phyloP scores from a whole-genome alignment of 2,329 filamentous ascomycete genomes.

The Diplodia scrobiculata region DNA sequence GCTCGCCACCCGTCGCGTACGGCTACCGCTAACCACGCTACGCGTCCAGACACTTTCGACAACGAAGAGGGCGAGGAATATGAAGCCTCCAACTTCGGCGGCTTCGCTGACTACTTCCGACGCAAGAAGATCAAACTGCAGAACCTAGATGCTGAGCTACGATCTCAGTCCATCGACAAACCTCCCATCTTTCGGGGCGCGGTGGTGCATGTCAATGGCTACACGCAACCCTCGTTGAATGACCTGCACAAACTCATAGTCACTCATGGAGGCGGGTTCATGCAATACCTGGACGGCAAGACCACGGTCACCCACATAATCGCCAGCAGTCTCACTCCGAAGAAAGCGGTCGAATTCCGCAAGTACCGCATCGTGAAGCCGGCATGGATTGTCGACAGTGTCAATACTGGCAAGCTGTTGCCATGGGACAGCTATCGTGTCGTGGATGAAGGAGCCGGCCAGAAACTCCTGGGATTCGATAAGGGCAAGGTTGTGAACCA shows the following conservation, averaged over 20 bases:
- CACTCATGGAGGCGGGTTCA: constrained; percentile 87
- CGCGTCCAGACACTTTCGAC: constrained; percentile 65
- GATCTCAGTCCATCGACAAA: constrained; percentile 67
- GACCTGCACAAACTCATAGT: constrained; percentile 88
- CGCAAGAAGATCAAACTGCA: constrained; percentile 97
- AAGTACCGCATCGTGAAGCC: constrained; percentile 92
- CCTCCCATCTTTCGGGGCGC: constrained; percentile 88
- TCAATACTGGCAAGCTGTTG: constrained; percentile 75
- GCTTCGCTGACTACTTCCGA: constrained; percentile 87
- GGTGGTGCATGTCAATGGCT: constrained; percentile 90
- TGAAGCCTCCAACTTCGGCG: constrained; percentile 79
- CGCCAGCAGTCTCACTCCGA: constrained; percentile 83
- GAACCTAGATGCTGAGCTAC: constrained; percentile 83
- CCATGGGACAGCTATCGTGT: constrained; percentile 86
- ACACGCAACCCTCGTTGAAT: constrained; percentile 89
- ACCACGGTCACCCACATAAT: constrained; percentile 96
- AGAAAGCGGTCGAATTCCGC: constrained; percentile 86
- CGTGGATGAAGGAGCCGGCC: constrained; percentile 78
- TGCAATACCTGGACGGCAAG: constrained; percentile 94
- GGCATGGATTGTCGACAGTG: constrained; percentile 89
- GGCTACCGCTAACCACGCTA: constrained; percentile 21
- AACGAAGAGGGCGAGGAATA: constrained; percentile 91
- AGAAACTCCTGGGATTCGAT: constrained; percentile 70
- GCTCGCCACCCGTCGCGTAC: constrained; percentile 6
- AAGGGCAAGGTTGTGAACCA: constrained; percentile 69